Conservation (phyloP, 306 rosid genomes). For the Psophocarpus tetragonolobus region DNA sequence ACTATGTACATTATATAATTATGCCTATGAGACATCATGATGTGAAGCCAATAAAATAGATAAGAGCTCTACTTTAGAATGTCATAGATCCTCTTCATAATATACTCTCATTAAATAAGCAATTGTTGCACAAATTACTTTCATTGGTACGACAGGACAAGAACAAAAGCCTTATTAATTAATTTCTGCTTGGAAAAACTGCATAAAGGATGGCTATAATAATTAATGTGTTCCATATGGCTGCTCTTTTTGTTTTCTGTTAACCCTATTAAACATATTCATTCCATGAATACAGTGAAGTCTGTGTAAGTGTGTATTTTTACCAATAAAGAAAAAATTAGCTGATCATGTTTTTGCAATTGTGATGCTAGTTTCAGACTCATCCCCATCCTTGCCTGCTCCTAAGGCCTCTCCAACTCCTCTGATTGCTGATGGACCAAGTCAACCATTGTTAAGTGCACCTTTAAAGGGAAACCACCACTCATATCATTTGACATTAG, state of each 20-base stretch:
- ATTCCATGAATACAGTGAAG: neutral
- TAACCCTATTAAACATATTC: neutral
- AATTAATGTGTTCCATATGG: neutral
- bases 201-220: neutral
- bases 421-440: conserved; percentile 70
- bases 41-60: conserved; percentile 12
- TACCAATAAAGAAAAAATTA: neutral
- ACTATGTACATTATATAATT: neutral
- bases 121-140: conserved; percentile 9
- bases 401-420: conserved; percentile 83
- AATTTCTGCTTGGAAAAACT: conserved; percentile 3
- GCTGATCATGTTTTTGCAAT: conserved; percentile 28
- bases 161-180: neutral
- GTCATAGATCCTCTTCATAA: neutral
- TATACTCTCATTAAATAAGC: conserved; percentile 11
- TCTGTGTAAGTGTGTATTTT: neutral
- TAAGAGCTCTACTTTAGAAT: conserved; percentile 20
- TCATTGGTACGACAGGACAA: neutral
- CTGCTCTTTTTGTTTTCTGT: neutral
- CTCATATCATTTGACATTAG: conserved; percentile 70
- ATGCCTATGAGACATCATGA: conserved; percentile 11
- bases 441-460: conserved; percentile 51
- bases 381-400: conserved; percentile 54
- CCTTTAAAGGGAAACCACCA: conserved; percentile 54
- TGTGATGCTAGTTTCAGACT: conserved; percentile 57